Conservation (phyloP, 805 yeast species). For the Wickerhamiella occidentalis region DNA sequence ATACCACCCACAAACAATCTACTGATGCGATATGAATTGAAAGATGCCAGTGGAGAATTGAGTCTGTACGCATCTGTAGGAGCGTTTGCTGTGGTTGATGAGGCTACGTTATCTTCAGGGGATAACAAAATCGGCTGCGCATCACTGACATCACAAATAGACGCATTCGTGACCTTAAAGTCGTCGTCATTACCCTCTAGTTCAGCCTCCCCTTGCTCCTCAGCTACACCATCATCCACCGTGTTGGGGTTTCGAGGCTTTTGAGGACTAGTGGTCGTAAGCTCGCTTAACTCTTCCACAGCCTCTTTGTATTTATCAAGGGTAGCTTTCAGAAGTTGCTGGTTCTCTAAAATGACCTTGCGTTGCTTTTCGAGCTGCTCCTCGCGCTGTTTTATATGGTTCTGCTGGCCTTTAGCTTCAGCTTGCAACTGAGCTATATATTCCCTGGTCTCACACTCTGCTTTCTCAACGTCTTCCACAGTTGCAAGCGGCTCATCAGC, state of each 20-base stretch:
- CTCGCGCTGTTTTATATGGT: neutral
- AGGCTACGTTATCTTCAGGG: neutral
- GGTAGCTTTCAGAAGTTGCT: neutral
- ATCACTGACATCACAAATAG: neutral
- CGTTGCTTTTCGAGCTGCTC: neutral
- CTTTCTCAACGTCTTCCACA: neutral
- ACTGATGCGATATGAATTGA: slow-evolving; percentile 15
- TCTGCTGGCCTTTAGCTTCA: neutral
- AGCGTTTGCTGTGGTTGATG: neutral
- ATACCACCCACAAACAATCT: slow-evolving; percentile 10
- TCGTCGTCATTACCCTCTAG: neutral
- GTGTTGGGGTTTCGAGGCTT: neutral
- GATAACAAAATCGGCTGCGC: neutral
- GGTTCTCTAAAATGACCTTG: neutral
- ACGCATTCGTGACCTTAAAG: neutral
- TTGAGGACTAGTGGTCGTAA: neutral
- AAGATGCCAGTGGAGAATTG: neutral
- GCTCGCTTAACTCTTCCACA: neutral
- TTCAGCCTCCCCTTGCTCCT: neutral
- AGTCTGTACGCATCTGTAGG: neutral
- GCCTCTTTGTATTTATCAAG: neutral
- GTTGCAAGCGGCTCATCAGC: neutral
- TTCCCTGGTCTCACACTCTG: neutral
- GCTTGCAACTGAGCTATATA: neutral
- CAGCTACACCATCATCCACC: neutral